A percentile compares a stretch with the other conserved stretches of the same genome.
Evolutionary conservation across 345 rosid species (phyloP).

Genomic region (Eucalyptus erythrocorys): DNA sequence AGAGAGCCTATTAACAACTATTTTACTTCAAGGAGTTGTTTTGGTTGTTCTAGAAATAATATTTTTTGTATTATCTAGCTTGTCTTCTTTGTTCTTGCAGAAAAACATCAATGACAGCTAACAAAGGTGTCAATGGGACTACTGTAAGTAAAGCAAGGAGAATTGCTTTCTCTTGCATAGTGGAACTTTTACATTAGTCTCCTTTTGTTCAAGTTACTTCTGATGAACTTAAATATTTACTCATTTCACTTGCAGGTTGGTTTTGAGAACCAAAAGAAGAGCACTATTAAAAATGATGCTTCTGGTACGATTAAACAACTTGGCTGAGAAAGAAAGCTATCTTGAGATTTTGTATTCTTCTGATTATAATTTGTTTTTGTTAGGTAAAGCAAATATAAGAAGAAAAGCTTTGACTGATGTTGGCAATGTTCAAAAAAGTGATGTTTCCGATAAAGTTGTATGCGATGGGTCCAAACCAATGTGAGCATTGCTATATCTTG

Average conservation of each 20-base stretch:
- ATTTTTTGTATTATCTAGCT: background rate
- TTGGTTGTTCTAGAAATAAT: background rate
- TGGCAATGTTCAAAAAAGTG: slow-evolving; percentile 36
- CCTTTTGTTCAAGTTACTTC: background rate
- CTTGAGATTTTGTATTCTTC: background rate
- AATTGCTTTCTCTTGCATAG: background rate
- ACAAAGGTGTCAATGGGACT: slow-evolving; percentile 8
- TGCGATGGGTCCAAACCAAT: slow-evolving; percentile 35
- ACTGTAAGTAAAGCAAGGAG: slow-evolving; percentile 35
- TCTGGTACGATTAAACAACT: background rate
- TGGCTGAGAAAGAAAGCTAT: background rate
- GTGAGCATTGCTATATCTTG: slow-evolving; percentile 29
- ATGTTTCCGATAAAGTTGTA: slow-evolving; percentile 3
- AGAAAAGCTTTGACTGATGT: slow-evolving; percentile 77
- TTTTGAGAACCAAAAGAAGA: slow-evolving; percentile 16
- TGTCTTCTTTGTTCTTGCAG: slow-evolving; percentile 7
- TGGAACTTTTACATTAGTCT: background rate
- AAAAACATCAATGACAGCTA: slow-evolving; percentile 11
- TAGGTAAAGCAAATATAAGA: slow-evolving; percentile 27
- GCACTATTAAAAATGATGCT: background rate
- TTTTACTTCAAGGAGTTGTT: background rate
- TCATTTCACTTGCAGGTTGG: slow-evolving; percentile 18
- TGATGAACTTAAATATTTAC: background rate
- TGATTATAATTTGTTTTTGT: background rate
- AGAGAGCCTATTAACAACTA: background rate